Evolutionary conservation across 257 asterid species (phyloP).

Genomic region (Dorcoceras hygrometricum): DNA sequence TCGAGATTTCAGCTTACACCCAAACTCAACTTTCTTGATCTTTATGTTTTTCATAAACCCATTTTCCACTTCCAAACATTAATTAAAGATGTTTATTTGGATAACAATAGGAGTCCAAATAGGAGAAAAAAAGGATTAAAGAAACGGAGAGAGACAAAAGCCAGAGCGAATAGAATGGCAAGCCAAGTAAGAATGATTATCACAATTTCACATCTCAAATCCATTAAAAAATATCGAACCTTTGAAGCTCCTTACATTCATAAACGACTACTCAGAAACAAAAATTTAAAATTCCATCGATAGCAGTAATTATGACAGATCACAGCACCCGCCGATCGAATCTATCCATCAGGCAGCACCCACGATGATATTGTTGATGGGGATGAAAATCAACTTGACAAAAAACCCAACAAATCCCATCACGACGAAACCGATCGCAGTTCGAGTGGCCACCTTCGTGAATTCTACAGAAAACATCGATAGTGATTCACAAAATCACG

Average conservation of each 20-base stretch:
- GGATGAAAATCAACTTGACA: conserved; percentile 58
- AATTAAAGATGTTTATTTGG: neutral
- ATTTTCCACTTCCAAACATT: too few relatives aligned
- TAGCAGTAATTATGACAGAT: neutral
- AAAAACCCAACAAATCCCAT: conserved; percentile 62
- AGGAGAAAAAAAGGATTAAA: neutral
- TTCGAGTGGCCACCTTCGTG: conserved; percentile 55
- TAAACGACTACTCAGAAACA: too few relatives aligned
- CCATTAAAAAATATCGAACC: neutral
- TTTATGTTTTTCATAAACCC: too few relatives aligned
- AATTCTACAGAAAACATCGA: conserved; percentile 34
- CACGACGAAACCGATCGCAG: conserved; percentile 62
- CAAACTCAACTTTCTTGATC: too few relatives aligned
- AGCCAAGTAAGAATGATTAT: neutral
- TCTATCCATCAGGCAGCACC: conserved; percentile 40
- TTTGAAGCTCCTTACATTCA: neutral
- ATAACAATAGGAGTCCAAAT: too few relatives aligned
- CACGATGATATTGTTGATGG: conserved; percentile 58
- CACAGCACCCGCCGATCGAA: neutral
- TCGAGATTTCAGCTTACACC: too few relatives aligned
- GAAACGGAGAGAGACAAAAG: too few relatives aligned
- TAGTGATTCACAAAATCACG: neutral
- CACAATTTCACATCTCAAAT: neutral
- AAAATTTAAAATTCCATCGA: too few relatives aligned
- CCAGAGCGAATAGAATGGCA: too few relatives aligned